Percentiles rank a stretch among this genome's conserved stretches.
These are phyloP conservation scores for Aspergillus ellipticus DNA, from an alignment of 495 filamentous ascomycete species.

Conservation along the genomic window DNA sequence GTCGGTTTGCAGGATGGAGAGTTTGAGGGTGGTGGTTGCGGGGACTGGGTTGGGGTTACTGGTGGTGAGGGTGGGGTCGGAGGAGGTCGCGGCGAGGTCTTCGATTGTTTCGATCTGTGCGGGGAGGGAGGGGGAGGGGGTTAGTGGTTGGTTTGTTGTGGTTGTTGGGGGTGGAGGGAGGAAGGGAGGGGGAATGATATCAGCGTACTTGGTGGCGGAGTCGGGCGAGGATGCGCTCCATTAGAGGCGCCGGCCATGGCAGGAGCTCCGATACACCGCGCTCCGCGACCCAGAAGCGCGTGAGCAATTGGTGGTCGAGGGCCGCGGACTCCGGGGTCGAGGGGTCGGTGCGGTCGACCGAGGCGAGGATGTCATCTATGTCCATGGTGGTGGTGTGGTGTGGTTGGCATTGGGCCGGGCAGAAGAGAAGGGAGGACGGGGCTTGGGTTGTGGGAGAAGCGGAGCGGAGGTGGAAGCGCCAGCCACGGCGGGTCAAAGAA, in stretches of 20 bases:
- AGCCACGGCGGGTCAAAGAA: conserved; percentile 5
- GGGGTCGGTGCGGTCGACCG: conserved; percentile 62
- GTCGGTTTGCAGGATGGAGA: conserved; percentile 96
- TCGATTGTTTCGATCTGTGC: conserved; percentile 67
- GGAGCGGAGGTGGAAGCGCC: conserved; percentile 26
- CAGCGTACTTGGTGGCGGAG: conserved; percentile 61
- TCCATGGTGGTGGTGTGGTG: conserved; percentile 54
- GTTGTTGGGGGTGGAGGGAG: not conserved
- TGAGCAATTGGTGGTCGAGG: conserved; percentile 81
- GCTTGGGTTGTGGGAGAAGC: conserved; percentile 15
- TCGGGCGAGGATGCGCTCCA: conserved; percentile 74
- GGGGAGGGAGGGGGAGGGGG: no score
- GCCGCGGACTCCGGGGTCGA: conserved; percentile 54
- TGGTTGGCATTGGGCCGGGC: not conserved
- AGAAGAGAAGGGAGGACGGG: conserved; percentile 2
- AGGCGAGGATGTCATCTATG: conserved; percentile 83
- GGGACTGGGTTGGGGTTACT: conserved; percentile 49
- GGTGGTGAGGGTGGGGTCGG: conserved; percentile 37
- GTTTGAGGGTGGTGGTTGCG: conserved; percentile 81
- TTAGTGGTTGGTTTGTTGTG: not conserved
- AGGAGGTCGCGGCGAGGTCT: conserved; percentile 57
- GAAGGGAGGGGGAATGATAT: not conserved
- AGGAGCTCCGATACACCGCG: conserved; percentile 81
- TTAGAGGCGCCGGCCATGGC: conserved; percentile 58
- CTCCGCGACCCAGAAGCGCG: conserved; percentile 89